Evolutionary conservation across 495 filamentous ascomycete genomes (phyloP).

Genomic region (Podospora anserina): DNA sequence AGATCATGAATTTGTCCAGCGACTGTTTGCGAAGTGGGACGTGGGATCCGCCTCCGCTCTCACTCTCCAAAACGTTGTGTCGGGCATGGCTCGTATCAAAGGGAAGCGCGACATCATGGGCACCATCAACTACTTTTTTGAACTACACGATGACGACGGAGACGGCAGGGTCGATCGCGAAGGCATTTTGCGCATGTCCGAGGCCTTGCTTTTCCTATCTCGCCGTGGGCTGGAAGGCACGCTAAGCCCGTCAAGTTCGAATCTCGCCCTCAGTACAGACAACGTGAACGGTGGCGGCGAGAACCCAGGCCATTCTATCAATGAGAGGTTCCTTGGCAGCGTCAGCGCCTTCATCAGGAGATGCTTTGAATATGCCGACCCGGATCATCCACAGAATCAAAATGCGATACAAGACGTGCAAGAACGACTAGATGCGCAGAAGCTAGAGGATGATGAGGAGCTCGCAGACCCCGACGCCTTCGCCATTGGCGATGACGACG

Average conservation of each 20-base stretch:
- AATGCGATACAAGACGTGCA: conserved; percentile 22
- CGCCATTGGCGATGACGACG: conserved; percentile 74
- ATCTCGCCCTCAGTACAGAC: conserved; percentile 35
- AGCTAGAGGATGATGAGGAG: conserved; percentile 30
- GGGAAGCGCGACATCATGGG: conserved; percentile 94
- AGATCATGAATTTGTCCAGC: conserved; percentile 91
- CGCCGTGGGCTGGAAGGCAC: conserved; percentile 77
- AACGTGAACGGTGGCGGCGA: conserved; percentile 30
- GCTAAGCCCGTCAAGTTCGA: conserved; percentile 51
- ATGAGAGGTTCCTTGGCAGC: conserved; percentile 83
- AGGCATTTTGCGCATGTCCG: conserved; percentile 90
- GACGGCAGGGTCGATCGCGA: conserved; percentile 95
- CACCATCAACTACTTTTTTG: conserved; percentile 94
- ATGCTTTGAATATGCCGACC: conserved; percentile 98
- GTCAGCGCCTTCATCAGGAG: conserved; percentile 92
- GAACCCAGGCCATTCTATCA: conserved; percentile 44
- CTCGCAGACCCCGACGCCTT: conserved; percentile 57
- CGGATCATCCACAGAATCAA: conserved; percentile 68
- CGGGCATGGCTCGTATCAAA: conserved; percentile 83
- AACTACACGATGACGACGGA: conserved; percentile 89
- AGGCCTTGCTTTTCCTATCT: conserved; percentile 89
- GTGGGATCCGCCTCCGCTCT: conserved; percentile 68
- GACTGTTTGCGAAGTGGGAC: conserved; percentile 88
- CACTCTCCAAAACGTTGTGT: conserved; percentile 85
- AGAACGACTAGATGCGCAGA: conserved; percentile 17